Evolutionary conservation across 225 moss, liverwort and hornwort species (phyloP).

Genomic region (Thuidium tamariscinum): DNA sequence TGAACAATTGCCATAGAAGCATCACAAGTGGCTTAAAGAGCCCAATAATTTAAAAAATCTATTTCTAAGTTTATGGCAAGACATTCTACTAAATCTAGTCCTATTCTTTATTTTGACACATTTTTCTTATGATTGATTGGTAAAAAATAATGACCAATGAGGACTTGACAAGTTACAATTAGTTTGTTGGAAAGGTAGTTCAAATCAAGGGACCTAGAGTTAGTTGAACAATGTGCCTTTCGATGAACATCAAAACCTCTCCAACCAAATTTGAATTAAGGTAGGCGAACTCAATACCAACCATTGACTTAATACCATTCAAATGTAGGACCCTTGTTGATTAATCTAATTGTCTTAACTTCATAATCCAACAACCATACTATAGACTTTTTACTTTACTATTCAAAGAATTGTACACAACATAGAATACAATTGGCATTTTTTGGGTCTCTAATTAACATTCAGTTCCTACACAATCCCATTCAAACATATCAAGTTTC

Average conservation of each 20-base stretch:
- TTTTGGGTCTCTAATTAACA: background rate
- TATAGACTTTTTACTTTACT: too few relatives aligned
- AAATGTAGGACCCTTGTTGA: too few relatives aligned
- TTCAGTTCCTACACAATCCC: background rate
- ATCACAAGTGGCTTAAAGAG: background rate
- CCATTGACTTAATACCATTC: too few relatives aligned
- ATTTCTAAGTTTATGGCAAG: background rate
- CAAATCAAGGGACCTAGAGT: background rate
- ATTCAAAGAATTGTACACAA: background rate
- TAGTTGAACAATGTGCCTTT: fast-evolving
- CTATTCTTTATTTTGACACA: background rate
- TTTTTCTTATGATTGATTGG: background rate
- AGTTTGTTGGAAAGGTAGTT: background rate
- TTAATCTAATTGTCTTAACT: too few relatives aligned
- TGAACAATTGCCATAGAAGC: background rate
- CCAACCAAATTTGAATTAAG: fast-evolving
- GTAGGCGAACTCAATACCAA: too few relatives aligned
- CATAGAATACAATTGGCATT: background rate
- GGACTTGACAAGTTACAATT: background rate
- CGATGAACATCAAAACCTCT: fast-evolving
- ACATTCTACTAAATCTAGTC: background rate
- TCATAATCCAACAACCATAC: too few relatives aligned
- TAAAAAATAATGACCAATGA: fast-evolving
- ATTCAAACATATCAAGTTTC: background rate
- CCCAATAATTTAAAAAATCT: background rate